Evolutionary conservation across 192 early-diverging fungal genomes (phyloP), one percentile per base, ranked within the genome.

Genomic region (Kickxella alabastrina): DNA sequence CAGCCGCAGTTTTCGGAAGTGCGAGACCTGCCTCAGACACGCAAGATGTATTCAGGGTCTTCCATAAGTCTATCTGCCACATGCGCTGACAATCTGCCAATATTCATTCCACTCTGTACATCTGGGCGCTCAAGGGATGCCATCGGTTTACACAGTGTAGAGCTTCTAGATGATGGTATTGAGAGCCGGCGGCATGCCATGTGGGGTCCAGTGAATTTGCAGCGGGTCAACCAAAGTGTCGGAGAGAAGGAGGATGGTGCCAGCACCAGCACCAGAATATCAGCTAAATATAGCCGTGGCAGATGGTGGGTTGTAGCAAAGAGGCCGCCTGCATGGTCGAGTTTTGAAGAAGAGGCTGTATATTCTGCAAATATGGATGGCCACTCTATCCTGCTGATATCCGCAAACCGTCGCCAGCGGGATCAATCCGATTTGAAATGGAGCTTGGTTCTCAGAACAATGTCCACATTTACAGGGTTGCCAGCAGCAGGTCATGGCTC

Each of bases 401-500:
- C 61, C 21, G 52, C 40, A 13, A 40, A 44, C 29, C 45, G 41
- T n/a, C 57, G 62, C 3, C 57, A 72, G 39, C 57, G 57, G 27
- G 69, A 65, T 28, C 69, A 72, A 45, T 61, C 69, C 0, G 69
- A 72, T 39, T 36, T 72, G 43, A 72, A 72, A 31, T 72, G 69
- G 69, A 55, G 44, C 29, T 55, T 62, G 6, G 69, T 72, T 26
- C 58, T 72, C 14, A 62, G 69, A 6, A 48, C 29, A 1, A 17
- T 61, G 18, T 49, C 39, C 12, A 29, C 26, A 8, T 17, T 23
- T 26, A 39, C 21, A 3, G 0, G 14, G n/a, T 36, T 13, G 15
- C 6, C 4, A 27, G 23, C 22, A 15, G 9, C 15, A 5, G 19
- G 5, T 7, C 15, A 18, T 21, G 29, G 24, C n/a, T 19, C 39